These are phyloP conservation scores for Neopestalotiopsis sp. DNA, from an alignment of 2,329 filamentous ascomycete genomes.

Conservation along the genomic window DNA sequence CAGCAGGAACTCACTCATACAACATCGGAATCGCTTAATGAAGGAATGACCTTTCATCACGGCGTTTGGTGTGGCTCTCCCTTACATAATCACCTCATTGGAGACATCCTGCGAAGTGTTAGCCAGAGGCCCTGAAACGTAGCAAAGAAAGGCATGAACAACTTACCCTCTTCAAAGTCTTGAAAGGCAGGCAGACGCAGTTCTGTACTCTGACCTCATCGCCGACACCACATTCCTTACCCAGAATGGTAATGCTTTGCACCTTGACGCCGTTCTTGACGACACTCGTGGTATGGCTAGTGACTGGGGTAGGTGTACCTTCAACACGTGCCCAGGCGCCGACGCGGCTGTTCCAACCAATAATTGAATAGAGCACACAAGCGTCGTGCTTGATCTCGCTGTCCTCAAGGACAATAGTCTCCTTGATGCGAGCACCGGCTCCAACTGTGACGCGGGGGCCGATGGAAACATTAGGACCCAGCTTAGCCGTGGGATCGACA, in stretches of 20 bases:
- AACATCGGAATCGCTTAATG: background rate
- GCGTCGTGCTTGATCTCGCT: constrained; percentile 96
- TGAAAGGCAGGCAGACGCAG: constrained; percentile 95
- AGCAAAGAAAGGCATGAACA: constrained; percentile 27
- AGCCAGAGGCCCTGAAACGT: background rate
- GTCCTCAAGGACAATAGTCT: constrained; percentile 94
- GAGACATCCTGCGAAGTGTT: constrained; percentile 70
- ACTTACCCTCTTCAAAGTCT: constrained; percentile 94
- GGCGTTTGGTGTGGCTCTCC: background rate
- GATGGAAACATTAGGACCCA: constrained; percentile 95
- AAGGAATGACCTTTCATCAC: background rate
- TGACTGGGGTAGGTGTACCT: constrained; percentile 86
- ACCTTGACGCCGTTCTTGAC: constrained; percentile 99
- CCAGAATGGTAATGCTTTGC: constrained; percentile 95
- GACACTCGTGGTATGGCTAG: constrained; percentile 90
- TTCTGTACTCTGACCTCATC: constrained; percentile 97
- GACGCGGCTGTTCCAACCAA: constrained; percentile 94
- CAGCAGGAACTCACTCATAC: background rate
- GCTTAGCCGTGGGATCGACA: constrained; percentile 93
- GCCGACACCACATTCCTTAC: constrained; percentile 92
- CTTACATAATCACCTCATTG: constrained; percentile 91
- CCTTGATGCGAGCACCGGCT: constrained; percentile 89
- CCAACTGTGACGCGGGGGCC: constrained; percentile 87
- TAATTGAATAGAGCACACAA: constrained; percentile 93
- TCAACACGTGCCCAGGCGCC: constrained; percentile 99